A percentile compares a stretch with the other conserved stretches of the same genome.
Evolutionary conservation across 139 green algal genomes (phyloP).

Genomic region (Edaphochlamys debaryana): DNA sequence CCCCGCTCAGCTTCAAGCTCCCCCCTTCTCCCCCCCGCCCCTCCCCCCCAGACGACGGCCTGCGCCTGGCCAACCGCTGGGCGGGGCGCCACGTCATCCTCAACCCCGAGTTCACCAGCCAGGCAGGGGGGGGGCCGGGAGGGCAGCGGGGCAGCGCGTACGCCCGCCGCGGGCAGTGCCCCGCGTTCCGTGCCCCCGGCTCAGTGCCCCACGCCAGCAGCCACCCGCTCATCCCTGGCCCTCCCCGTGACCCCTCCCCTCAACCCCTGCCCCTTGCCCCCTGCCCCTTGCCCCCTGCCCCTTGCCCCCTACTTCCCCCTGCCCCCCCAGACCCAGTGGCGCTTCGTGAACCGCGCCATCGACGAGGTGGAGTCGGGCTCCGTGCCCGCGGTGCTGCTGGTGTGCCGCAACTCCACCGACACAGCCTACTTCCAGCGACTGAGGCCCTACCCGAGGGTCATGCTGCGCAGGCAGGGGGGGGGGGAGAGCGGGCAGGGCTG

Average conservation of each 20-base stretch:
- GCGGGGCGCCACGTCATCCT: slow-evolving; percentile 79
- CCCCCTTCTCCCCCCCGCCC: no score
- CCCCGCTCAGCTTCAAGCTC: no score
- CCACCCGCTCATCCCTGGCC: no score
- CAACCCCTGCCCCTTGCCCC: no score
- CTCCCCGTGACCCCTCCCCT: no score
- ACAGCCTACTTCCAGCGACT: slow-evolving; percentile 84
- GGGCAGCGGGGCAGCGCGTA: no score
- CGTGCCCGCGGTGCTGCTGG: slow-evolving; percentile 78
- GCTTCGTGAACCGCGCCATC: slow-evolving; percentile 91
- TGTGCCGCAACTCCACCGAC: slow-evolving; percentile 71
- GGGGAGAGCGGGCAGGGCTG: no score
- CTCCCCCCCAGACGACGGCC: slow-evolving; percentile 69
- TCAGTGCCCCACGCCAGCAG: no score
- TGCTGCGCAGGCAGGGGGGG: slow-evolving; percentile 63
- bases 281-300: no score
- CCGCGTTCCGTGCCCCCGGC: no score
- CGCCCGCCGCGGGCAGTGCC: no score
- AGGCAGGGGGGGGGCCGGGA: slow-evolving; percentile 40
- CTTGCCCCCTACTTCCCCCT: no score
- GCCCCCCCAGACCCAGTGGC: slow-evolving; percentile 78
- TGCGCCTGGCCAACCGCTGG: slow-evolving; percentile 81
- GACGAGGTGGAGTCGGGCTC: slow-evolving; percentile 87
- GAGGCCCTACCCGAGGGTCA: slow-evolving; percentile 81
- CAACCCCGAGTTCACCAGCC: slow-evolving; percentile 82